Percentiles rank a stretch among this genome's conserved stretches.
Conservation (phyloP, 2,329 filamentous ascomycete genomes). For the Diaporthe nobilis region DNA sequence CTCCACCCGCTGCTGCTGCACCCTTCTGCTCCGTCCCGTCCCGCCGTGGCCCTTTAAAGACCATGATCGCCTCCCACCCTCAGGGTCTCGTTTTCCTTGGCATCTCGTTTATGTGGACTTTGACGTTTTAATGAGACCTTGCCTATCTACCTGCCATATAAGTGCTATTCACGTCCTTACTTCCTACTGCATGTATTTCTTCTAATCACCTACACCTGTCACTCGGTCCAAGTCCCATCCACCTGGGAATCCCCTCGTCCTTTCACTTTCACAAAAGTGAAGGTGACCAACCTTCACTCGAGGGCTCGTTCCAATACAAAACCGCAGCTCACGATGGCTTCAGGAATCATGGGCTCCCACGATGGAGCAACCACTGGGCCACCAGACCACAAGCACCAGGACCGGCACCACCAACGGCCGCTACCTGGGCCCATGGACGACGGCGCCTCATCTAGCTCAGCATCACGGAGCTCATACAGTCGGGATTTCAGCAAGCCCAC, state of each 20-base stretch:
- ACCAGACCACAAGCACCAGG: conserved; percentile 1
- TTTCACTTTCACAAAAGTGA: neutral
- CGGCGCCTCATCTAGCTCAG: conserved; percentile 13
- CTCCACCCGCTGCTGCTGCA: neutral
- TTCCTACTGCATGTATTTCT: neutral
- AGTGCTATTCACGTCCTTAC: neutral
- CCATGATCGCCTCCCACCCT: conserved; percentile 32
- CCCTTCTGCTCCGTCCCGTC: conserved; percentile 30
- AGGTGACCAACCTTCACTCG: neutral
- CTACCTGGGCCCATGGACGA: conserved; percentile 7
- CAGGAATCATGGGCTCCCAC: neutral
- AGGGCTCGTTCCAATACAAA: neutral
- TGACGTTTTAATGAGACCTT: conserved; percentile 23
- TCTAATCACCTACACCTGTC: neutral
- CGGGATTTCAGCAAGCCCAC: conserved; percentile 19
- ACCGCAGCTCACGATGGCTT: neutral
- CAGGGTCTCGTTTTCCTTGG: conserved; percentile 23
- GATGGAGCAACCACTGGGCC: neutral
- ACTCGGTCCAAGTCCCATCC: neutral
- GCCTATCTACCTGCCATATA: neutral
- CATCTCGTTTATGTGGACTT: conserved; percentile 16
- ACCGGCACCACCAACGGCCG: neutral
- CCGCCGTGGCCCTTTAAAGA: conserved; percentile 11
- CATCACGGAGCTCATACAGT: conserved; percentile 21
- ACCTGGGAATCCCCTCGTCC: neutral